These are phyloP conservation scores for Neurospora sp. DNA, from an alignment of 495 filamentous ascomycete genomes.

Conservation along the genomic window DNA sequence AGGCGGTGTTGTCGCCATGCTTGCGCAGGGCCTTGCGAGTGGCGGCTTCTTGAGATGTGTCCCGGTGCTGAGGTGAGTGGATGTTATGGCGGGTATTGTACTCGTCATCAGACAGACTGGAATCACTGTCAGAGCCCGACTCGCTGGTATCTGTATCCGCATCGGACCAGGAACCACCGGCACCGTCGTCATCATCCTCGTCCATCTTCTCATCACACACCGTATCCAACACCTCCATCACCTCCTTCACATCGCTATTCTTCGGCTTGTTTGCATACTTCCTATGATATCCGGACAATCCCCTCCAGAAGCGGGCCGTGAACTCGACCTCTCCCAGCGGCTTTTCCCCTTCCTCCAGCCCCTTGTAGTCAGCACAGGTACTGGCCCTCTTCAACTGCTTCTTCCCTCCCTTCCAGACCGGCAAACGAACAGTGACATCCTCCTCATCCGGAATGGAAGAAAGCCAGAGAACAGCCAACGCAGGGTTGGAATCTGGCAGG, in stretches of 20 bases:
- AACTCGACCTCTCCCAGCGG: constrained; percentile 47
- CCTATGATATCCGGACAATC: constrained; percentile 47
- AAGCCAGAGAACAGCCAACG: constrained; percentile 57
- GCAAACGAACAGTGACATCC: constrained; percentile 39
- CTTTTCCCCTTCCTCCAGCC: constrained; percentile 31
- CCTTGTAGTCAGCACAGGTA: constrained; percentile 27
- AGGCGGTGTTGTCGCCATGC: constrained; percentile 1
- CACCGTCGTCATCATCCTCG: constrained; percentile 23
- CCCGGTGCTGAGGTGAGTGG: not conserved
- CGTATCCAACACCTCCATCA: constrained; percentile 53
- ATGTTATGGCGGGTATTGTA: constrained; percentile 17
- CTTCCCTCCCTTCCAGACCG: constrained; percentile 46
- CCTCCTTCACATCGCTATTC: constrained; percentile 39
- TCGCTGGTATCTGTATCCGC: not conserved
- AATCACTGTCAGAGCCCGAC: constrained; percentile 8
- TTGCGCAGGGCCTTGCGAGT: constrained; percentile 17
- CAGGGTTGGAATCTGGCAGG: constrained; percentile 42
- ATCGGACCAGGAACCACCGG: not conserved
- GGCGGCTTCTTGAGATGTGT: constrained; percentile 8
- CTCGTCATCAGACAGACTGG: not conserved
- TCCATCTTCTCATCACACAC: constrained; percentile 43
- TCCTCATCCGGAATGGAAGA: constrained; percentile 55
- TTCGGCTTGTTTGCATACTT: constrained; percentile 34
- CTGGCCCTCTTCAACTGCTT: constrained; percentile 33
- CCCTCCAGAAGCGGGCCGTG: constrained; percentile 44